A percentile compares a stretch with the other conserved stretches of the same genome.
Conservation (phyloP, 805 yeast genomes). For the Candida ficus region DNA sequence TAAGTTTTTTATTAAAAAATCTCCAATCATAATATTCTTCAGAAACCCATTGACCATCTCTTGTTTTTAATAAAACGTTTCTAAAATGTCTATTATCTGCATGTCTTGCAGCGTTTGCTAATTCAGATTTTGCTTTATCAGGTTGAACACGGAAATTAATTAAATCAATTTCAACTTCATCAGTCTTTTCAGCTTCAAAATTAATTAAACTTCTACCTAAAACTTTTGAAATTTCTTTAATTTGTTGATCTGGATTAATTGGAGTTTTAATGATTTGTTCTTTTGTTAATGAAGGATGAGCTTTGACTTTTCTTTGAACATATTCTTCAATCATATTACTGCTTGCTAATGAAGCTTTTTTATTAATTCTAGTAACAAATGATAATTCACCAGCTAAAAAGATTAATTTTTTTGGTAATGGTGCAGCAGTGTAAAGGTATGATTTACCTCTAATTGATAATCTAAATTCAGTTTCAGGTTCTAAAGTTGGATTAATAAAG, state of each 20-base stretch:
- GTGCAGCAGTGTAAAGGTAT: slow-evolving; percentile 38
- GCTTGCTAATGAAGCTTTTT: slow-evolving; percentile 27
- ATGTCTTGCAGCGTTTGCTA: slow-evolving; percentile 28
- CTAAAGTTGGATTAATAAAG: slow-evolving; percentile 23
- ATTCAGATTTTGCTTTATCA: slow-evolving; percentile 25
- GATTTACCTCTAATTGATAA: slow-evolving; percentile 36
- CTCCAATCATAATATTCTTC: slow-evolving; percentile 59
- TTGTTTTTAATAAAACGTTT: slow-evolving; percentile 27
- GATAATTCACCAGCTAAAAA: slow-evolving; percentile 39
- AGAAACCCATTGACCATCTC: slow-evolving; percentile 28
- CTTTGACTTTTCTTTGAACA: slow-evolving; percentile 26
- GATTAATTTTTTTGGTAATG: slow-evolving; percentile 38
- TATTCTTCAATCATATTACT: slow-evolving; percentile 31
- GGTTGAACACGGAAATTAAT: slow-evolving; percentile 25
- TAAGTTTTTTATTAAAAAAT: slow-evolving; percentile 45
- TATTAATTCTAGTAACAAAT: slow-evolving; percentile 31
- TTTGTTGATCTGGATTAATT: slow-evolving; percentile 22
- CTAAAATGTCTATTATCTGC: slow-evolving; percentile 29
- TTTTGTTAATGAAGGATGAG: slow-evolving; percentile 16
- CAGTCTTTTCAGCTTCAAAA: slow-evolving; percentile 17
- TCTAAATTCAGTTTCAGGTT: slow-evolving; percentile 33
- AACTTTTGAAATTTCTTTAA: slow-evolving; percentile 24
- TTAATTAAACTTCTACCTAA: slow-evolving; percentile 28
- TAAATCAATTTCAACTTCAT: slow-evolving; percentile 16
- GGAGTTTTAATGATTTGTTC: slow-evolving; percentile 29